Base-by-base conservation (phyloP, 2,329 filamentous ascomycete species). In the Leptographium wingfieldii region DNA sequence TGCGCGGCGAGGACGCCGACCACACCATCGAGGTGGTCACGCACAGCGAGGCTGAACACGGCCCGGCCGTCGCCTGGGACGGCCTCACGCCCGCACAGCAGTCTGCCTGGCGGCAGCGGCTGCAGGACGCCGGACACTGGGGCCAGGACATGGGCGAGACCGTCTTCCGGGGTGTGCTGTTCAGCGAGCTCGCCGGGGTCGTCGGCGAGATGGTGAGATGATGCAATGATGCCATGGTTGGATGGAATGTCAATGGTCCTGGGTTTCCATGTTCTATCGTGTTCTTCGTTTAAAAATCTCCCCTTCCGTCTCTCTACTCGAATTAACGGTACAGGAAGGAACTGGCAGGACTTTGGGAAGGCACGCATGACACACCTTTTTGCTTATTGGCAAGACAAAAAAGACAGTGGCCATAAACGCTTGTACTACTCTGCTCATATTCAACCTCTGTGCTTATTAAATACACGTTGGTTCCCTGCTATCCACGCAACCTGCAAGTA, bases 121-220 rank as follows among this genome's bases (percentile, higher is more conserved):
- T 95, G 43, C 76, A 77, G 59, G 78, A 85, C 59, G 85, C 88
- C 0, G 90, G 90, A 0, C 82, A 90, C 64, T 95, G 89, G 90
- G 81, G 82, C n/a, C 84, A 86, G 68, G 78, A 82, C 46, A 88
- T 92, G 77, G 88, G 88, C 3, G 89, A 92, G 74, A 79, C 77
- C 11, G 81, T 94, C 35, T 80, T 95, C 65, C 84, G 85, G 72
- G 87, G 88, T 3, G 81, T 95, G 38, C 74, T 95, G 63, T 95
- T 95, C 72, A 82, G 84, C 25, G 81, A 90, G 72, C 76, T 89
- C 64, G 87, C 81, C 1, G 86, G 81, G 2, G 73, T 78, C 57
- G 81, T 88, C 19, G 80, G 83, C 5, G 74, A 73, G 35, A 75
- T 78, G 55, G 74, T 81, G 58, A 75, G 31, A 52, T 55, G 22